phyloP scores from a whole-genome alignment of 345 rosid species.

The Corymbia maculata region DNA sequence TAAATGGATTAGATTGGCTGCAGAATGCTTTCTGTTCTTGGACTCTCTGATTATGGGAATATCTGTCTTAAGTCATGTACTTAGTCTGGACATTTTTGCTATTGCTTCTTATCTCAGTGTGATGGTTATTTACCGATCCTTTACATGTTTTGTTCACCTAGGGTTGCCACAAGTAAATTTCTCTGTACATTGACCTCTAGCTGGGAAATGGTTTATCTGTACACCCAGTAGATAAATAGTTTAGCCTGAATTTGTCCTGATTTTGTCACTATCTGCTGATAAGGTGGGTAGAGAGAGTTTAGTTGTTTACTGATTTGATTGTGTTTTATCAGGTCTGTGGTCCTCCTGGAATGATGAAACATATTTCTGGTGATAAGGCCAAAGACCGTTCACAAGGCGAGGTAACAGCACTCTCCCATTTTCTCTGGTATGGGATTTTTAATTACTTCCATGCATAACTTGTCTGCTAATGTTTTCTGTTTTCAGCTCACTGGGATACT shows the following conservation, averaged over 20 bases:
- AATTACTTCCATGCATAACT: neutral
- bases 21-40: neutral
- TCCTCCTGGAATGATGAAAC: conserved; percentile 95
- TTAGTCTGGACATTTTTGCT: neutral
- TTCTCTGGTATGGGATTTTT: neutral
- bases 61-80: neutral
- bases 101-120: neutral
- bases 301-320: neutral
- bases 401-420: conserved; percentile 26
- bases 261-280: neutral
- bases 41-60: neutral
- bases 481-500: conserved; percentile 78
- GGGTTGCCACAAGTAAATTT: neutral
- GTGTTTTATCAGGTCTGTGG: conserved; percentile 66
- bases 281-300: neutral
- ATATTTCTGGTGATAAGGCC: conserved; percentile 85
- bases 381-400: conserved; percentile 87
- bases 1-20: neutral
- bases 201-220: neutral
- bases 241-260: neutral
- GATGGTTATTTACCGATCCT: neutral
- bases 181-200: neutral
- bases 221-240: neutral
- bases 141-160: neutral
- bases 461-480: neutral